Evolutionary conservation across 345 rosid species (phyloP).

Genomic region (Melastoma malabathricum): DNA sequence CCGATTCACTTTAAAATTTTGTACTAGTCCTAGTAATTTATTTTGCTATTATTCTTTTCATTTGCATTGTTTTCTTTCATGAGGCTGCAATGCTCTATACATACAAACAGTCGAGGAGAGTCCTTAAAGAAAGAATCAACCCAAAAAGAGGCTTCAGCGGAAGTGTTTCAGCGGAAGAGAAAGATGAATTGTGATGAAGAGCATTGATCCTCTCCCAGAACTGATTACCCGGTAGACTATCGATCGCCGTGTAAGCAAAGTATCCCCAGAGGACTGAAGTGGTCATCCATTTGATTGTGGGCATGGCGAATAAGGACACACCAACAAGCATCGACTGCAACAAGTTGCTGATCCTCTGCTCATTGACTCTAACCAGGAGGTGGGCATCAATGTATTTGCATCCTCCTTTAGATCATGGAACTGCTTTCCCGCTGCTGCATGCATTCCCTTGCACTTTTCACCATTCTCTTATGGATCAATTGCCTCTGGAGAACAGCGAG

Average conservation of each 20-base stretch:
- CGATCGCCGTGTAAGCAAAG: conserved; percentile 85
- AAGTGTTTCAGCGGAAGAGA: background rate
- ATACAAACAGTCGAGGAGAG: no score
- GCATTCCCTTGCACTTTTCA: conserved; percentile 59
- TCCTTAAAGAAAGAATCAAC: no score
- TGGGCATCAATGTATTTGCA: conserved; percentile 61
- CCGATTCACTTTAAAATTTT: no score
- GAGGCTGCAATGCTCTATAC: no score
- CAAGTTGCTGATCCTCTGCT: conserved; percentile 70
- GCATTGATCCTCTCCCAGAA: conserved; percentile 81
- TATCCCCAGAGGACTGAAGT: conserved; percentile 87
- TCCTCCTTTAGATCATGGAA: conserved; percentile 63
- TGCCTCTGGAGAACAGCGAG: conserved; percentile 65
- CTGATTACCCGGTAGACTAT: conserved; percentile 79
- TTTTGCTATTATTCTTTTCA: no score
- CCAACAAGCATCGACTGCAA: conserved; percentile 69
- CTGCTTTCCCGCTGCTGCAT: conserved; percentile 46
- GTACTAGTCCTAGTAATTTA: no score
- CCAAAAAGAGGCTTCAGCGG: no score
- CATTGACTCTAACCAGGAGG: conserved; percentile 73
- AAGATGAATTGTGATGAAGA: conserved; percentile 15
- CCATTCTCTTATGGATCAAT: conserved; percentile 64
- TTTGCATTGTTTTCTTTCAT: no score
- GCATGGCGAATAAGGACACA: conserved; percentile 34
- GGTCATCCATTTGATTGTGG: conserved; percentile 51